Evolutionary conservation across 208 protist species (phyloP).

Genomic region (Trypanosoma vivax): DNA sequence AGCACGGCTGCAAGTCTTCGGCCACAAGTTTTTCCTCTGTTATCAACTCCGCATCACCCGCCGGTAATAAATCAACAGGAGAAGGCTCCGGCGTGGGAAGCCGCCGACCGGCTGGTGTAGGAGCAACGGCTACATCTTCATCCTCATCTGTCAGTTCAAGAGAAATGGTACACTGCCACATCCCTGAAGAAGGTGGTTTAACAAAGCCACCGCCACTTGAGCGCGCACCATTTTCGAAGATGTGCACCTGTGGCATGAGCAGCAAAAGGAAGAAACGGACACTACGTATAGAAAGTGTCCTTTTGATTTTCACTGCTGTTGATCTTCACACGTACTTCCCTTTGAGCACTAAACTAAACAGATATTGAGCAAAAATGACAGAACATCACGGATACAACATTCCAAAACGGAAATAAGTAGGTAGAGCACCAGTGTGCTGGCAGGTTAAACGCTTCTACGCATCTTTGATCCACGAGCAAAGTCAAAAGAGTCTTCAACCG

Average conservation of each 20-base stretch:
- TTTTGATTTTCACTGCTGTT: too few relatives aligned
- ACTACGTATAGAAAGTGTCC: not conserved
- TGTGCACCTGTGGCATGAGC: slow-evolving; percentile 15
- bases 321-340: too few relatives aligned
- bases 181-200: slow-evolving; percentile 14
- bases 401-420: not conserved
- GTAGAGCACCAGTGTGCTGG: too few relatives aligned
- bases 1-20: not conserved
- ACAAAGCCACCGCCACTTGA: slow-evolving; percentile 21
- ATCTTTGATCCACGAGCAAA: too few relatives aligned
- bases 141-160: not conserved
- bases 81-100: too few relatives aligned
- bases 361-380: not conserved
- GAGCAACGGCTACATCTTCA: not conserved
- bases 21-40: too few relatives aligned
- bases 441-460: too few relatives aligned
- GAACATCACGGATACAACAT: not conserved
- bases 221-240: slow-evolving; percentile 5
- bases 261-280: not conserved
- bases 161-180: slow-evolving; percentile 20
- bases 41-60: too few relatives aligned
- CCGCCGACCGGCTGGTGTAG: not conserved
- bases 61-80: too few relatives aligned
- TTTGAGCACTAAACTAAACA: too few relatives aligned
- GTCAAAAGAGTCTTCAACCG: too few relatives aligned